A percentile compares a stretch with the other conserved stretches of the same genome.
Evolutionary conservation across 2,329 filamentous ascomycete genomes (phyloP).

Genomic region (Zymoseptoria brevis): DNA sequence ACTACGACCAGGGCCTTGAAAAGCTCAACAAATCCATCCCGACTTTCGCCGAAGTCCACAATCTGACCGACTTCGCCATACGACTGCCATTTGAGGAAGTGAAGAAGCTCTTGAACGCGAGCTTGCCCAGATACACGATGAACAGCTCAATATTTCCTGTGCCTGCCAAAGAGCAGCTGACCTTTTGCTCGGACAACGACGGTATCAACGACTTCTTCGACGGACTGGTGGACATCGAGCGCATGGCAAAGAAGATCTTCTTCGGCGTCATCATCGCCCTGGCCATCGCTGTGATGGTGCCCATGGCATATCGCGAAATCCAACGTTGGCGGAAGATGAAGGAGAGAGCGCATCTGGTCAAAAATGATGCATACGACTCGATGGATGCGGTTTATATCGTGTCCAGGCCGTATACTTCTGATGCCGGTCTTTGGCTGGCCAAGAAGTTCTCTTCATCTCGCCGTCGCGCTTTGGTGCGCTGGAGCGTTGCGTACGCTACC

Average conservation of each 20-base stretch:
- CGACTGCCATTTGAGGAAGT: slow-evolving; percentile 74
- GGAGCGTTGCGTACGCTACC: slow-evolving; percentile 82
- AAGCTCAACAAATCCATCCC: slow-evolving; percentile 73
- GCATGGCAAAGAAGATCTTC: slow-evolving; percentile 64
- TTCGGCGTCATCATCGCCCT: slow-evolving; percentile 64
- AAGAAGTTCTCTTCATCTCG: slow-evolving; percentile 55
- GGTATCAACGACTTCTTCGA: slow-evolving; percentile 79
- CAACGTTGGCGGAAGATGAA: slow-evolving; percentile 67
- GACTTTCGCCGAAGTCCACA: slow-evolving; percentile 73
- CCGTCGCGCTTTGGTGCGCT: slow-evolving; percentile 66
- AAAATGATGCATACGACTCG: slow-evolving; percentile 60
- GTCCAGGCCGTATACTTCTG: slow-evolving; percentile 69
- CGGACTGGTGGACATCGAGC: slow-evolving; percentile 57
- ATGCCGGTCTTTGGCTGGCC: slow-evolving; percentile 62
- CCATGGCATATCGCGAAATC: slow-evolving; percentile 75
- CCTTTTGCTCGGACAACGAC: slow-evolving; percentile 81
- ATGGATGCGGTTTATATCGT: slow-evolving; percentile 86
- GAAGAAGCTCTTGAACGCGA: slow-evolving; percentile 62
- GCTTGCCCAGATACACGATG: slow-evolving; percentile 67
- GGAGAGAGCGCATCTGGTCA: slow-evolving; percentile 59
- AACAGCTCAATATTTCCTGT: slow-evolving; percentile 72
- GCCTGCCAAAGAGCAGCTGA: slow-evolving; percentile 71
- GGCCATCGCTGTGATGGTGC: slow-evolving; percentile 64
- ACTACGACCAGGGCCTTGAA: slow-evolving; percentile 60
- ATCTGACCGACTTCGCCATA: slow-evolving; percentile 68